These are phyloP conservation scores for Chaetomium cochliodes DNA, from an alignment of 495 filamentous ascomycete species.

Conservation along the genomic window DNA sequence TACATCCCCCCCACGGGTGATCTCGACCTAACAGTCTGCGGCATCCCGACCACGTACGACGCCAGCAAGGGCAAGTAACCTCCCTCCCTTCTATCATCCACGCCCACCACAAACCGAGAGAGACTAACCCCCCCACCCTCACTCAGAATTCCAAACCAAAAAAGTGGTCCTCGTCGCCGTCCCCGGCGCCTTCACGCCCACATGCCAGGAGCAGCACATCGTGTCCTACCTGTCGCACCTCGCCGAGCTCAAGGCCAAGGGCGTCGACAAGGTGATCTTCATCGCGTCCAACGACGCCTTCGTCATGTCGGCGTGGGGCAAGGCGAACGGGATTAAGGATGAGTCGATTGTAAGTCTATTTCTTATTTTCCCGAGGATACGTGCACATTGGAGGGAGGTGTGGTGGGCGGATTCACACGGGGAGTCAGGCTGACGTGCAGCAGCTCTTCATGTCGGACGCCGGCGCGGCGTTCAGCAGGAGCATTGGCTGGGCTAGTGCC, in stretches of 20 bases:
- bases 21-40: slow-evolving; percentile 68
- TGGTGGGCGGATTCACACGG: no score
- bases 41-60: slow-evolving; percentile 74
- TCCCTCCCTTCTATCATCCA: not conserved
- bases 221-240: slow-evolving; percentile 80
- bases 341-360: slow-evolving; percentile 66
- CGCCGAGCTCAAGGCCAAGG: slow-evolving; percentile 71
- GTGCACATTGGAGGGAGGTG: no score
- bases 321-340: slow-evolving; percentile 80
- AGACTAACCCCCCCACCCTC: not conserved
- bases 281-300: slow-evolving; percentile 88
- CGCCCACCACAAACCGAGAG: no score
- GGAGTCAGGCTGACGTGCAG: not conserved
- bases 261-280: slow-evolving; percentile 80
- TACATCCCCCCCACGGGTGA: slow-evolving; percentile 71
- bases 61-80: slow-evolving; percentile 63
- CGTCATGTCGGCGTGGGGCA: slow-evolving; percentile 95
- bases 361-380: no score
- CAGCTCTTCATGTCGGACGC: slow-evolving; percentile 86
- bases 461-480: slow-evolving; percentile 73
- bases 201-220: slow-evolving; percentile 84
- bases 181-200: slow-evolving; percentile 93
- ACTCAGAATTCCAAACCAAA: slow-evolving; percentile 75
- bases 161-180: slow-evolving; percentile 90
- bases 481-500: slow-evolving; percentile 76